Percentiles rank a stretch among this genome's conserved stretches.
These are phyloP conservation scores for Passalora sequoiae DNA, from an alignment of 2,329 filamentous ascomycete species.

Conservation along the genomic window DNA sequence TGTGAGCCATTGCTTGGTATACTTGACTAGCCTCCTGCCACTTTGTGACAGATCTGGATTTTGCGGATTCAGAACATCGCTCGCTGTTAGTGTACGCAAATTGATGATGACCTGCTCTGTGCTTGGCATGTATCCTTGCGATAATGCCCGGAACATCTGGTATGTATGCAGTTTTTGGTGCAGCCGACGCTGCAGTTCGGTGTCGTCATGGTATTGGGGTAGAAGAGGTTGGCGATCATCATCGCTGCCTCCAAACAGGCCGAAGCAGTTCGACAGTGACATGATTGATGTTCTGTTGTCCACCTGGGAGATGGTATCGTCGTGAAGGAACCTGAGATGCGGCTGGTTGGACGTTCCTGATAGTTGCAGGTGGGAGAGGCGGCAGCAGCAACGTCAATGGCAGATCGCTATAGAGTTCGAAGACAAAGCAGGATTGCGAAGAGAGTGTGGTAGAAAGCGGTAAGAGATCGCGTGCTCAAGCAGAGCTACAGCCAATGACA, in stretches of 20 bases:
- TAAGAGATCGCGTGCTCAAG: constrained; percentile 6
- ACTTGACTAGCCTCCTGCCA: constrained; percentile 67
- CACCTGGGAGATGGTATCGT: no score
- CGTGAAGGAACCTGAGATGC: no score
- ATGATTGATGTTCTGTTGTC: no score
- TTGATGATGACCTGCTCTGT: constrained; percentile 79
- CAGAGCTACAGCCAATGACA: background rate
- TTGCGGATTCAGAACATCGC: constrained; percentile 71
- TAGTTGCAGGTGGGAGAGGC: no score
- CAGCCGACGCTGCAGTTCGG: constrained; percentile 66
- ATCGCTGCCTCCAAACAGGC: constrained; percentile 46
- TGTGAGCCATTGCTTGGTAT: constrained; percentile 66
- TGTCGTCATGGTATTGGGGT: constrained; percentile 78
- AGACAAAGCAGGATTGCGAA: no score
- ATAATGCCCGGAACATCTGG: constrained; percentile 79
- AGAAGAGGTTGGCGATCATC: constrained; percentile 70
- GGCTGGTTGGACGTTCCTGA: no score
- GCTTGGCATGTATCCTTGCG: constrained; percentile 84
- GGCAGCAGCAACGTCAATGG: no score
- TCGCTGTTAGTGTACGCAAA: constrained; percentile 70
- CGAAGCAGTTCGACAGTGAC: no score
- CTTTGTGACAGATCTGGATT: constrained; percentile 70
- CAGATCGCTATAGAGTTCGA: no score
- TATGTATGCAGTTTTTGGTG: constrained; percentile 90
- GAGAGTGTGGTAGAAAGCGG: background rate